phyloP scores from a whole-genome alignment of 192 early-diverging fungal species.

The Backusella australiensis region DNA sequence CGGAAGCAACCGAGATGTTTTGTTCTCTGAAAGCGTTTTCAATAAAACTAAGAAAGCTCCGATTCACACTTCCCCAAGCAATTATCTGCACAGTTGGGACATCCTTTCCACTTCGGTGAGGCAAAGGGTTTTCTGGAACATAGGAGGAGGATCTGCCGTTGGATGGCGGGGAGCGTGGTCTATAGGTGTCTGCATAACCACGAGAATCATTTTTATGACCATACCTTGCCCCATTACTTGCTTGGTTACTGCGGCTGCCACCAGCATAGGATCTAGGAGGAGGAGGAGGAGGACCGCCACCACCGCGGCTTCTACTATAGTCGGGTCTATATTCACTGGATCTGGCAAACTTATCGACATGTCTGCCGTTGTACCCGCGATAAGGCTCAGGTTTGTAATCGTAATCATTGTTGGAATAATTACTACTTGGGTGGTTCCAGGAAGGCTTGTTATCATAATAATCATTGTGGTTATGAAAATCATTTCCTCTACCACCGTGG shows the following conservation, averaged over 20 bases:
- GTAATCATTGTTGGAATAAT: not conserved
- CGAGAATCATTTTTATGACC: not conserved
- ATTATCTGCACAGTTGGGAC: constrained; percentile 13
- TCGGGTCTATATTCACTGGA: constrained; percentile 6
- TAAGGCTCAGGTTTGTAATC: constrained; percentile 6
- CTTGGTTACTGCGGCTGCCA: not conserved
- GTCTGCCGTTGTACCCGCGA: not conserved
- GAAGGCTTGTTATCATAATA: not conserved
- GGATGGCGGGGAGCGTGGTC: not conserved
- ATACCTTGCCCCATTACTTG: not conserved
- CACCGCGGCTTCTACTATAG: not conserved
- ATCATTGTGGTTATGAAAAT: not conserved
- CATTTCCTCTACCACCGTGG: not conserved
- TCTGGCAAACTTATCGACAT: not conserved
- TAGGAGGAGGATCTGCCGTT: not conserved
- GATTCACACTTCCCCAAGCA: constrained; percentile 1
- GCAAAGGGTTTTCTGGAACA: not conserved
- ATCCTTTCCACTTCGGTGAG: not conserved
- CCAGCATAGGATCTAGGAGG: not conserved
- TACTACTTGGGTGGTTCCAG: not conserved
- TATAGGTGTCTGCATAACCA: not conserved
- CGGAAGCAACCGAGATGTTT: not conserved
- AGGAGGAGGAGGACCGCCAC: not conserved
- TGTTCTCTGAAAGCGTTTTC: not conserved
- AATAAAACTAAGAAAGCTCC: not conserved